Percentiles rank a stretch among this genome's conserved stretches.
These are phyloP conservation scores for Dendrostoma leiphaemia DNA, from an alignment of 2,329 filamentous ascomycete species.

Conservation along the genomic window DNA sequence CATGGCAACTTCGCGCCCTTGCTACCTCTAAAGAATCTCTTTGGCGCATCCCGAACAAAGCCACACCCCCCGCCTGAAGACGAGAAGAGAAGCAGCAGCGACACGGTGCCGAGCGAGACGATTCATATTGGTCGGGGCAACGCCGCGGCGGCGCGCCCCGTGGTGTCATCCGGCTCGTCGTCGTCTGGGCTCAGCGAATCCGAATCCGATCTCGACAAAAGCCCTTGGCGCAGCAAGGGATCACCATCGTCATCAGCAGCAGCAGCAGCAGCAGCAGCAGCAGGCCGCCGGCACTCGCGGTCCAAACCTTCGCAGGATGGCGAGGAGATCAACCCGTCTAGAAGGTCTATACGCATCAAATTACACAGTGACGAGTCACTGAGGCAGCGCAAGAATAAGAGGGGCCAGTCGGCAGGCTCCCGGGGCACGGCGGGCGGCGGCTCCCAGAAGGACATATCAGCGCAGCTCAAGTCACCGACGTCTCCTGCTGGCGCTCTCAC, in stretches of 20 bases:
- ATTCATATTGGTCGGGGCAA: conserved; percentile 21
- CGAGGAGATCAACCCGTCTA: conserved; percentile 66
- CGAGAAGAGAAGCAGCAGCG: conserved; percentile 29
- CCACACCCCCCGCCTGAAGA: conserved; percentile 49
- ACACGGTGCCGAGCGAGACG: conserved; percentile 21
- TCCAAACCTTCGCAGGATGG: conserved; percentile 59
- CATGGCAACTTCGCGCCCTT: conserved; percentile 77
- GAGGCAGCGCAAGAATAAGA: conserved; percentile 69
- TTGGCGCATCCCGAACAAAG: conserved; percentile 43
- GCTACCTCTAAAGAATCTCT: conserved; percentile 66
- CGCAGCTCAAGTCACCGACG: conserved; percentile 89
- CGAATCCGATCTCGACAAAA: conserved; percentile 54
- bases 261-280: too few relatives aligned
- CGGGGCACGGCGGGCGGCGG: conserved; percentile 37
- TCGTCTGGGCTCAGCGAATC: conserved; percentile 71
- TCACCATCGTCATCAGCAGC: too few relatives aligned
- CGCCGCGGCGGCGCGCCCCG: conserved; percentile 22
- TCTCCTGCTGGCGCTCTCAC: conserved; percentile 77
- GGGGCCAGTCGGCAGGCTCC: conserved; percentile 50
- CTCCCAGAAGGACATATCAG: conserved; percentile 57
- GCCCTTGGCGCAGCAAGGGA: conserved; percentile 27
- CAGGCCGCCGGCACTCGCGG: conserved; percentile 52
- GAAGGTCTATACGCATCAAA: conserved; percentile 87
- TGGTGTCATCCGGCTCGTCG: conserved; percentile 45
- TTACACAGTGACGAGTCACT: conserved; percentile 77